phyloP scores from a whole-genome alignment of 2,329 filamentous ascomycete species.

The Teratosphaeria nubilosa region DNA sequence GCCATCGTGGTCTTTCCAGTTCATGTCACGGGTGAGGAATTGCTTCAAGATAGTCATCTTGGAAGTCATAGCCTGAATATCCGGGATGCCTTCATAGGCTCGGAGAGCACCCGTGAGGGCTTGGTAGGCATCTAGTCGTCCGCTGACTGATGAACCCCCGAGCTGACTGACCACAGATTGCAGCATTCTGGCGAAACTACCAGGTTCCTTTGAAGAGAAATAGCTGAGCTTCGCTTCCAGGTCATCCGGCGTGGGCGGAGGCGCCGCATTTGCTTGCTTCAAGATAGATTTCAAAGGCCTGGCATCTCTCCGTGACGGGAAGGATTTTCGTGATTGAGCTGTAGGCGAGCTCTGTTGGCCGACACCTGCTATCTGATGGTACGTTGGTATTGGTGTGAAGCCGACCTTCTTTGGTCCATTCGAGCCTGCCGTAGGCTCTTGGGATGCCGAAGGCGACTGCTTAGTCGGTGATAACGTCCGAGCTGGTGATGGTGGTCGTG shows the following conservation, averaged over 20 bases:
- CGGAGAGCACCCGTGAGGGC: conserved; percentile 67
- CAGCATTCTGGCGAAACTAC: conserved; percentile 66
- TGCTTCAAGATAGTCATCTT: conserved; percentile 71
- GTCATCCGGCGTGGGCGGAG: conserved; percentile 27
- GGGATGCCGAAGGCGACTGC: background rate
- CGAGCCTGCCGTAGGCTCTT: conserved; percentile 22
- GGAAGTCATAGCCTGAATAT: conserved; percentile 58
- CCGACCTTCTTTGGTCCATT: conserved; percentile 47
- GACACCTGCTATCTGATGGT: conserved; percentile 26
- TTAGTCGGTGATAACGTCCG: background rate
- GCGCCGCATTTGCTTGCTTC: conserved; percentile 50
- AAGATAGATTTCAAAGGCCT: conserved; percentile 66
- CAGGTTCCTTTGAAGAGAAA: conserved; percentile 38
- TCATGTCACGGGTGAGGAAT: conserved; percentile 76
- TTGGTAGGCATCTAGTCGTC: conserved; percentile 76
- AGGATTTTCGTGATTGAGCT: conserved; percentile 27
- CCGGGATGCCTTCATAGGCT: conserved; percentile 71
- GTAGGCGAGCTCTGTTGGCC: conserved; percentile 31
- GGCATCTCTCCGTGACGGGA: conserved; percentile 39
- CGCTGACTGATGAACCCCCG: conserved; percentile 59
- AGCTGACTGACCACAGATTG: conserved; percentile 77
- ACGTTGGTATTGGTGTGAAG: conserved; percentile 50
- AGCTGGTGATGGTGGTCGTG: background rate
- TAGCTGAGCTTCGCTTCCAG: conserved; percentile 31
- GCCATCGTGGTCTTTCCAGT: conserved; percentile 42